These are phyloP conservation scores for Candida sphagnicola DNA, from an alignment of 805 yeast genomes.

Conservation along the genomic window DNA sequence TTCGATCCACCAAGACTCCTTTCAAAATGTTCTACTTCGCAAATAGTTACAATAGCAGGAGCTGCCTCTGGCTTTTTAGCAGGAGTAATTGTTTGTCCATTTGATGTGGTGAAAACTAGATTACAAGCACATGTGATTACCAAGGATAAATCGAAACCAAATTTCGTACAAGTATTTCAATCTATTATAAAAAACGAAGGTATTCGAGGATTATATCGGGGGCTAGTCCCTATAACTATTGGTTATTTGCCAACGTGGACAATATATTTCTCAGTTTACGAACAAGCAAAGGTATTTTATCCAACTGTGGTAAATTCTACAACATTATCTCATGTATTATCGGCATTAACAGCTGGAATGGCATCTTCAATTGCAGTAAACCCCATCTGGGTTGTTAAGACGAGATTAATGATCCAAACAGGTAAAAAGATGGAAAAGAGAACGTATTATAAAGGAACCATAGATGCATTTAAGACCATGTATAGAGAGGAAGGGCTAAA, in stretches of 20 bases:
- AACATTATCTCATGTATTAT: constrained; percentile 39
- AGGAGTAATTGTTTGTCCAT: constrained; percentile 88
- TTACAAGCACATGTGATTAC: constrained; percentile 84
- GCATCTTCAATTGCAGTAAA: constrained; percentile 81
- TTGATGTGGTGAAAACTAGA: constrained; percentile 93
- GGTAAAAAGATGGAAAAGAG: constrained; percentile 21
- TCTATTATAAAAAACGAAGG: constrained; percentile 79
- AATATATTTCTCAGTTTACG: constrained; percentile 89
- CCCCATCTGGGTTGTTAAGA: constrained; percentile 97
- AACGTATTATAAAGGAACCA: constrained; percentile 64
- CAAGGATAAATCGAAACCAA: constrained; percentile 15
- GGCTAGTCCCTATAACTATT: constrained; percentile 84
- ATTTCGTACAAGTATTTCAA: constrained; percentile 50
- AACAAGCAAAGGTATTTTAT: constrained; percentile 59
- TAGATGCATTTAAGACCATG: constrained; percentile 82
- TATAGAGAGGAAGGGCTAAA: constrained; percentile 70
- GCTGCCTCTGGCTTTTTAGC: constrained; percentile 92
- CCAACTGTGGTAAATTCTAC: constrained; percentile 32
- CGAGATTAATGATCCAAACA: constrained; percentile 86
- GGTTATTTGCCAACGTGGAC: constrained; percentile 99
- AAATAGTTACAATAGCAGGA: constrained; percentile 79
- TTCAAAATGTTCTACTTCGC: constrained; percentile 35
- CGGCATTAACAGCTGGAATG: constrained; percentile 87
- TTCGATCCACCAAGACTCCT: constrained; percentile 18
- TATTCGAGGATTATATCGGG: constrained; percentile 77